Evolutionary conservation across 1,284 basidiomycete genomes (phyloP).

Genomic region (Ustilago trichophora): DNA sequence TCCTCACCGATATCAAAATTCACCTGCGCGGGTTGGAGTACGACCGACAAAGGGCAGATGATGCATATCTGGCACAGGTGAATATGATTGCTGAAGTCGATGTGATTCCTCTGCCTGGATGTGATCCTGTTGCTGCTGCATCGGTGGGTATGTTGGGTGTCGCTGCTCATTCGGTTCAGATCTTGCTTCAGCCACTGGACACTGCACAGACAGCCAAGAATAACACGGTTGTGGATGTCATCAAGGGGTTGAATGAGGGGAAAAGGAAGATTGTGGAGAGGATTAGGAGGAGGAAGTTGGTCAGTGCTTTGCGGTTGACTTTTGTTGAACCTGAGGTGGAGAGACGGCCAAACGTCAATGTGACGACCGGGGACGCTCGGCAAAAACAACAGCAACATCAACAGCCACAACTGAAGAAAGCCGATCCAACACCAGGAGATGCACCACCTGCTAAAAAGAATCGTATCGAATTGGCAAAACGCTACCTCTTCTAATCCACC

Average conservation of each 20-base stretch:
- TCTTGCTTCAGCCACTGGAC: slow-evolving; percentile 17
- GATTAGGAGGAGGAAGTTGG: slow-evolving; percentile 30
- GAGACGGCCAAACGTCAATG: neutral
- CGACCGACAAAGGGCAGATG: slow-evolving; percentile 33
- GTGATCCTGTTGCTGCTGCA: neutral
- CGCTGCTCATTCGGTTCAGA: slow-evolving; percentile 18
- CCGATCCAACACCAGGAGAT: no score
- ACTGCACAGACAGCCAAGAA: no score
- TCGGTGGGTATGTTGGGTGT: neutral
- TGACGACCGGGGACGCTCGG: neutral
- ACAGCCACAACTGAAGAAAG: no score
- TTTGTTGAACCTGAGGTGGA: slow-evolving; percentile 32
- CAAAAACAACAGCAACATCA: neutral
- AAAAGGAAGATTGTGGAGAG: slow-evolving; percentile 15
- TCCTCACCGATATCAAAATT: slow-evolving; percentile 50
- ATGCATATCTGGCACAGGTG: slow-evolving; percentile 5
- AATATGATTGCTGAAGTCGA: slow-evolving; percentile 12
- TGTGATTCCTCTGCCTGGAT: slow-evolving; percentile 7
- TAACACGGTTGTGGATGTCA: neutral
- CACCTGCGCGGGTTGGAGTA: slow-evolving; percentile 47
- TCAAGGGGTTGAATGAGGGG: neutral
- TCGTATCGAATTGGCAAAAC: slow-evolving; percentile 35
- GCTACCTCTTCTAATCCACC: slow-evolving; percentile 43
- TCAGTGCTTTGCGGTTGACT: slow-evolving; percentile 5
- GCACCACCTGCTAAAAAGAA: slow-evolving; percentile 7